A percentile compares a stretch with the other conserved stretches of the same genome.
Conservation (phyloP, 2,329 filamentous ascomycete genomes). For the Colletotrichum liaoningense region DNA sequence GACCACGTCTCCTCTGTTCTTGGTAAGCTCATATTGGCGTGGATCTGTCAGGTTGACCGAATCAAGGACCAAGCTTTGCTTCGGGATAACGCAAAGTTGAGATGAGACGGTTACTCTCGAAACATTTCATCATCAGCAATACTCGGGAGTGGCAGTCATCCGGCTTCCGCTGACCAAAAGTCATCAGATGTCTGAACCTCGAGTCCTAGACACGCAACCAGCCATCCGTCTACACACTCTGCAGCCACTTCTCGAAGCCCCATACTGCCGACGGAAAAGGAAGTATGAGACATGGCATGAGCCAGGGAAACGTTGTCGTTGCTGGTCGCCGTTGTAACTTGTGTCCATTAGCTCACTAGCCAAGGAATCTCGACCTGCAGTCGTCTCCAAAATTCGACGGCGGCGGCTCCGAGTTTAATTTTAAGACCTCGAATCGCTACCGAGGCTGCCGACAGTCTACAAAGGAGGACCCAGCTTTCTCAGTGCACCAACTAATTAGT, state of each 20-base stretch:
- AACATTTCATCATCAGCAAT: neutral
- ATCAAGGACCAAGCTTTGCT: neutral
- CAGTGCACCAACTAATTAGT: neutral
- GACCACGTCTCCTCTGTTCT: neutral
- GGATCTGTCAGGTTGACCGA: neutral
- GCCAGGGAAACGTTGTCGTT: neutral
- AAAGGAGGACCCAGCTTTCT: slow-evolving; percentile 13
- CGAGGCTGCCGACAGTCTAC: slow-evolving; percentile 19
- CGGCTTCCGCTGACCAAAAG: neutral
- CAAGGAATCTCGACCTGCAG: neutral
- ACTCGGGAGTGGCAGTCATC: neutral
- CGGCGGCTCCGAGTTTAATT: slow-evolving; percentile 24
- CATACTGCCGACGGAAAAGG: slow-evolving; percentile 3
- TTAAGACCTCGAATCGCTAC: slow-evolving; percentile 15
- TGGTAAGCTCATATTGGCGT: slow-evolving; percentile 1
- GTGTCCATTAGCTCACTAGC: neutral
- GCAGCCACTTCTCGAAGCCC: slow-evolving; percentile 11
- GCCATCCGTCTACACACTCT: slow-evolving; percentile 6
- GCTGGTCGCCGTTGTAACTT: slow-evolving; percentile 6
- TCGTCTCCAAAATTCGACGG: neutral
- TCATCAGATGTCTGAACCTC: neutral
- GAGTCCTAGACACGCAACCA: slow-evolving; percentile 1
- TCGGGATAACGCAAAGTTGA: neutral
- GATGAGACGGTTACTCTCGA: neutral
- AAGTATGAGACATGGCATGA: slow-evolving; percentile 21